Conservation (phyloP, 208 protist species). For the Leishmania guyanensis region DNA sequence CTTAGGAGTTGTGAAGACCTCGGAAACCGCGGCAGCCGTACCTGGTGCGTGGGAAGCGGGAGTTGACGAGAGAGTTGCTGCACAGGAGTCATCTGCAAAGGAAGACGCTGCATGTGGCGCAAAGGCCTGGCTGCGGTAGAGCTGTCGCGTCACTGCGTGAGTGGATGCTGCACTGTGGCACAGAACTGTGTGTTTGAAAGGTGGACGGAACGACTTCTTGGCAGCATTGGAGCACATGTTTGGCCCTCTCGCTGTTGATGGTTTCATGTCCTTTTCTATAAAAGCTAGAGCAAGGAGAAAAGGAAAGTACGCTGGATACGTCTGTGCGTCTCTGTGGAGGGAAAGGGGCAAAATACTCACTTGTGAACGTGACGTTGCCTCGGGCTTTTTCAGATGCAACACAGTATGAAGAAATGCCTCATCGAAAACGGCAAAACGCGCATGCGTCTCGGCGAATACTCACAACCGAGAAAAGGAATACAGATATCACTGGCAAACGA, state of each 20-base stretch:
- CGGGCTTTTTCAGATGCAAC: background rate
- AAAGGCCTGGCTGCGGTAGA: background rate
- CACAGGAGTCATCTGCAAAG: background rate
- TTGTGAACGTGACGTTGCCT: background rate
- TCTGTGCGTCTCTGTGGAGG: background rate
- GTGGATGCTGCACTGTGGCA: background rate
- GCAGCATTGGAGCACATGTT: background rate
- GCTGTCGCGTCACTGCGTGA: background rate
- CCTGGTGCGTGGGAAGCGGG: background rate
- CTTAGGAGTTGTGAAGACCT: background rate
- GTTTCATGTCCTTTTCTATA: background rate
- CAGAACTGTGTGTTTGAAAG: conserved; percentile 14
- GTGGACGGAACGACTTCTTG: conserved; percentile 17
- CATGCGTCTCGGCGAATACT: background rate
- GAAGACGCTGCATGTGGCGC: background rate
- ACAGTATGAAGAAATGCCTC: background rate
- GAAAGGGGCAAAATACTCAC: background rate
- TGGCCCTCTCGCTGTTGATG: background rate
- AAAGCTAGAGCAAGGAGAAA: background rate
- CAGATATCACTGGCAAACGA: background rate
- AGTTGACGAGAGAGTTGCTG: background rate
- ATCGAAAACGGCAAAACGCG: background rate
- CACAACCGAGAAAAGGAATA: background rate
- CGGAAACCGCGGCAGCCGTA: background rate
- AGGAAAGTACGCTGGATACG: background rate